phyloP scores from a whole-genome alignment of 805 yeast genomes.

The Candida mattraensis region DNA sequence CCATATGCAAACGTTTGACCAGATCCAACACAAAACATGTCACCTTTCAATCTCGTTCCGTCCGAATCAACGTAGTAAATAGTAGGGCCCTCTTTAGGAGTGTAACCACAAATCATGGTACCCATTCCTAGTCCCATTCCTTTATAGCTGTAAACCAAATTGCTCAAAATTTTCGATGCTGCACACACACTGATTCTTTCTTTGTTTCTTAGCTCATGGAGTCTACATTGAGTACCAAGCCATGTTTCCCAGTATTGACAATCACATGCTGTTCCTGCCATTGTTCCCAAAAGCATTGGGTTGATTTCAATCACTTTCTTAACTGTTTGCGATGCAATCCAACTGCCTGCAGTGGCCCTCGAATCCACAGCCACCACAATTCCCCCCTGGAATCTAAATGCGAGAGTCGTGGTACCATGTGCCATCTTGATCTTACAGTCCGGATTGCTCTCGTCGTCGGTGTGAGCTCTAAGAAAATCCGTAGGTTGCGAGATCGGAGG shows the following conservation, averaged over 20 bases:
- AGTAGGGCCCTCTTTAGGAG: constrained; percentile 93
- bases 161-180: constrained; percentile 89
- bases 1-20: constrained; percentile 99
- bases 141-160: constrained; percentile 88
- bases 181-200: constrained; percentile 95
- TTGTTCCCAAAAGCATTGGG: constrained; percentile 90
- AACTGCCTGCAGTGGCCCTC: constrained; percentile 95
- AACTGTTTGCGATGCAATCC: constrained; percentile 98
- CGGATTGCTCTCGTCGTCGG: constrained; percentile 90
- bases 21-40: constrained; percentile 94
- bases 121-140: constrained; percentile 99
- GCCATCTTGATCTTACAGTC: constrained; percentile 96
- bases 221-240: constrained; percentile 94
- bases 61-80: constrained; percentile 96
- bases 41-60: constrained; percentile 94
- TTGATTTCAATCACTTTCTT: constrained; percentile 96
- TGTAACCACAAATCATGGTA: constrained; percentile 97
- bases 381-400: constrained; percentile 95
- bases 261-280: constrained; percentile 99
- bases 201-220: constrained; percentile 92
- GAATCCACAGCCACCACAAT: constrained; percentile 96
- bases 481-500: constrained; percentile 90
- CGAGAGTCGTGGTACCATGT: constrained; percentile 98
- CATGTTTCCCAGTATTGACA: constrained; percentile 99
- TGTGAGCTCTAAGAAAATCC: constrained; percentile 93